phyloP scores from a whole-genome alignment of 257 asterid genomes.

The Fraxinus quadrangulata region DNA sequence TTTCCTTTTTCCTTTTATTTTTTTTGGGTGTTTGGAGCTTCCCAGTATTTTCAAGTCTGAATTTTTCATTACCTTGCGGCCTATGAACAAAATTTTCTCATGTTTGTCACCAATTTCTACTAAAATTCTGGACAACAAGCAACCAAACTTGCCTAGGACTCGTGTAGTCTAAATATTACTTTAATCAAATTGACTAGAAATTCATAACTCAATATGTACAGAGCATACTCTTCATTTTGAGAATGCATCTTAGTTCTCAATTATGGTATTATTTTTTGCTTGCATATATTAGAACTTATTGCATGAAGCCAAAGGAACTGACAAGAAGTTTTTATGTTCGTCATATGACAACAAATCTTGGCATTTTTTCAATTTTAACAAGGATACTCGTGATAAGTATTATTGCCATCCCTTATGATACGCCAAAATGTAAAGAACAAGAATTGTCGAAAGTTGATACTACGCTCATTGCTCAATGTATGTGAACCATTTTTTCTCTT shows the following conservation, averaged over 20 bases:
- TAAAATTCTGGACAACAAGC: not conserved
- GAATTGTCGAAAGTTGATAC: too few relatives aligned
- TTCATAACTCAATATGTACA: not conserved
- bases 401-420: too few relatives aligned
- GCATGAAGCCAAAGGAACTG: constrained; percentile 14
- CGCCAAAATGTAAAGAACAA: too few relatives aligned
- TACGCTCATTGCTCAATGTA: too few relatives aligned
- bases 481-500: too few relatives aligned
- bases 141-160: not conserved
- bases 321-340: constrained; percentile 15
- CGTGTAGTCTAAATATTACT: not conserved
- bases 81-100: not conserved
- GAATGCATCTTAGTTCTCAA: not conserved
- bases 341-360: too few relatives aligned
- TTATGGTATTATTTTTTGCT: not conserved
- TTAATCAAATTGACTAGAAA: not conserved
- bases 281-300: not conserved
- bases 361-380: too few relatives aligned
- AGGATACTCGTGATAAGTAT: too few relatives aligned
- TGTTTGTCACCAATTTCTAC: not conserved
- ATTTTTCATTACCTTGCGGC: not conserved
- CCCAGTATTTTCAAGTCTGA: not conserved
- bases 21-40: not conserved
- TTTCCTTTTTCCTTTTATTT: too few relatives aligned
- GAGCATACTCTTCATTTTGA: constrained; percentile 1